These are phyloP conservation scores for Trichothecium sympodiale DNA, from an alignment of 2,329 filamentous ascomycete genomes.

Conservation along the genomic window DNA sequence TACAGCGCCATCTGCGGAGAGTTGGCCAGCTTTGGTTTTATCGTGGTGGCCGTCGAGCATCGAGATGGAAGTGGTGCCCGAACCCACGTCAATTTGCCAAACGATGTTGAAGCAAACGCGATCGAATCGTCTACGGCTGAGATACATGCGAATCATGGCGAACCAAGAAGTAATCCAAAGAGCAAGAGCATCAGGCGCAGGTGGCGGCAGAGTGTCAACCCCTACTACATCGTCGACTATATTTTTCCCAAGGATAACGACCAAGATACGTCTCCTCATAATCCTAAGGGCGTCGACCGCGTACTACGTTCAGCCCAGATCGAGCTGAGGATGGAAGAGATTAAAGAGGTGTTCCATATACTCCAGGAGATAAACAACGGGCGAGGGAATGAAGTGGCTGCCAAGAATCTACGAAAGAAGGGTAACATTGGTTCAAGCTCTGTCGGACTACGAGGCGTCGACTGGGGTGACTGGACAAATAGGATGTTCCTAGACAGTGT, in stretches of 20 bases:
- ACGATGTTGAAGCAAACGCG: constrained; percentile 21
- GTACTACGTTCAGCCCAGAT: constrained; percentile 51
- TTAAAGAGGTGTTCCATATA: constrained; percentile 50
- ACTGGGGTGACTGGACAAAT: constrained; percentile 45
- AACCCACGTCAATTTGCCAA: constrained; percentile 46
- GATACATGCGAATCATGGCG: constrained; percentile 12
- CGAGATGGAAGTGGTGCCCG: constrained; percentile 52
- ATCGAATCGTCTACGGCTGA: constrained; percentile 17
- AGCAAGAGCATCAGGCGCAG: constrained; percentile 11
- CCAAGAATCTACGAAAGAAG: constrained; percentile 42
- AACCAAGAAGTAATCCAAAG: constrained; percentile 8
- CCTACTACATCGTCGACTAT: constrained; percentile 45
- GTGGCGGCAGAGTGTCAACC: constrained; percentile 15
- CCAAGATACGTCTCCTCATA: constrained; percentile 39
- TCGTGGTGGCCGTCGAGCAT: constrained; percentile 55
- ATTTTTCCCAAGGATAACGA: constrained; percentile 49
- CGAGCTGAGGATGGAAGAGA: constrained; percentile 50
- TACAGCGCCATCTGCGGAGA: constrained; percentile 55
- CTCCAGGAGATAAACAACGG: constrained; percentile 44
- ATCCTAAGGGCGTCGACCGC: constrained; percentile 47
- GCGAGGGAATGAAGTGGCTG: constrained; percentile 35
- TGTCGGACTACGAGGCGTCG: constrained; percentile 40
- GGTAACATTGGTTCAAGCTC: constrained; percentile 50
- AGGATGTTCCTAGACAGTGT: constrained; percentile 45
- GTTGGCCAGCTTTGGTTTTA: constrained; percentile 54